Evolutionary conservation across 208 protist species (phyloP).

Genomic region (Acanthamoeba lenticulata): DNA sequence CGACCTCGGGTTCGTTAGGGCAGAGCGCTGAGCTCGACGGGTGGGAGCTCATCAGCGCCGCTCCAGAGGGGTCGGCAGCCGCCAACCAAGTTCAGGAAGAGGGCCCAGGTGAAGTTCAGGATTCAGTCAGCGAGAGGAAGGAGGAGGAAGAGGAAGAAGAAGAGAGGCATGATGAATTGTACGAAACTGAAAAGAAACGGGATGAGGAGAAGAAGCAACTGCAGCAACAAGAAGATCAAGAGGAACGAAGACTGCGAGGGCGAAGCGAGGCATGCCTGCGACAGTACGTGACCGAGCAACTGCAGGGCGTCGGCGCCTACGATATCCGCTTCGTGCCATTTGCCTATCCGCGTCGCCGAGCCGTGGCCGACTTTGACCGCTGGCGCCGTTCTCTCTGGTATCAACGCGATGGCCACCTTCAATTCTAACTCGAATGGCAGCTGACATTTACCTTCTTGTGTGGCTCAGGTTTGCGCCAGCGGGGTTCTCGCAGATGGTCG

Average conservation of each 20-base stretch:
- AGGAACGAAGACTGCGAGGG: not conserved
- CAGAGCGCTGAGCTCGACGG: too few relatives aligned
- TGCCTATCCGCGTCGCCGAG: not conserved
- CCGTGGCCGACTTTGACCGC: not conserved
- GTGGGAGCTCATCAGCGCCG: too few relatives aligned
- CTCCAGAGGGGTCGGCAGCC: too few relatives aligned
- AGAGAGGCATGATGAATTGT: too few relatives aligned
- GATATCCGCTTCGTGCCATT: conserved; percentile 6
- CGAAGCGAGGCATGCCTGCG: not conserved
- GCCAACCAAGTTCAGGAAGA: too few relatives aligned
- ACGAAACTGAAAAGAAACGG: too few relatives aligned
- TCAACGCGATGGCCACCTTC: too few relatives aligned
- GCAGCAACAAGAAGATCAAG: not conserved
- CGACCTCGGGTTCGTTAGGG: too few relatives aligned
- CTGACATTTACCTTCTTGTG: not conserved
- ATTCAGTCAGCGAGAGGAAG: too few relatives aligned
- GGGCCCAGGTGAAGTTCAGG: too few relatives aligned
- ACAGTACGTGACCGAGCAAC: not conserved
- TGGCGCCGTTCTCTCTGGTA: conserved; percentile 31
- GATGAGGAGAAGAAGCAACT: conserved; percentile 32
- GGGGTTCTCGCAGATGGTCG: conserved; percentile 56
- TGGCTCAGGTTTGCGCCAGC: conserved; percentile 41
- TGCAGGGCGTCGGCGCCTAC: not conserved
- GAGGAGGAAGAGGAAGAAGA: not conserved
- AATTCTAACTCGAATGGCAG: too few relatives aligned